Evolutionary conservation across 108 stramenopile genomes (phyloP).

Genomic region (Cyclostephanos invisitatus): DNA sequence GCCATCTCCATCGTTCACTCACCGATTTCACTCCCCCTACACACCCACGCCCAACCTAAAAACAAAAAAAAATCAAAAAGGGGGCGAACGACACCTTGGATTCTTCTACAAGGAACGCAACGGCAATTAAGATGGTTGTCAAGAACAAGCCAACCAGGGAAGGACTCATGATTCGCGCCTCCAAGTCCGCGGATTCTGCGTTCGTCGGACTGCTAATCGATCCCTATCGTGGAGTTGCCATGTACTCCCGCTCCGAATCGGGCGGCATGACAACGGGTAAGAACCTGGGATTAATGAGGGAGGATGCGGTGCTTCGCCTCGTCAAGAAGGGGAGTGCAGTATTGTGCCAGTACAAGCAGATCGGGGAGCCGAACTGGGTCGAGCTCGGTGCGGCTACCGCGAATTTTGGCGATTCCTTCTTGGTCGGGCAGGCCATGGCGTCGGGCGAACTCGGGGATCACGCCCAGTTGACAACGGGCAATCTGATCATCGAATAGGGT

Average conservation of each 20-base stretch:
- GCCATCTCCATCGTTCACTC: no score
- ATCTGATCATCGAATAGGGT: neutral
- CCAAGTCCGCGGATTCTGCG: slow-evolving; percentile 7
- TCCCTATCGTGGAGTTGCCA: slow-evolving; percentile 19
- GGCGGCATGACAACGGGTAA: slow-evolving; percentile 17
- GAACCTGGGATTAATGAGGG: slow-evolving; percentile 27
- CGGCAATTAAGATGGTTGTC: slow-evolving; percentile 8
- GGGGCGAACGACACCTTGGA: slow-evolving; percentile 30
- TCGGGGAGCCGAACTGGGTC: slow-evolving; percentile 14
- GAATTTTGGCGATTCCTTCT: slow-evolving; percentile 5
- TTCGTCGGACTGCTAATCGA: slow-evolving; percentile 22
- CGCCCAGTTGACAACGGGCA: slow-evolving; percentile 10
- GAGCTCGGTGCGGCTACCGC: slow-evolving; percentile 18
- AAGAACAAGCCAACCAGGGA: slow-evolving; percentile 21
- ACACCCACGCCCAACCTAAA: neutral
- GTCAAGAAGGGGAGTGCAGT: slow-evolving; percentile 17
- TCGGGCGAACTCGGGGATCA: slow-evolving; percentile 18
- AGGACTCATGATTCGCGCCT: slow-evolving; percentile 30
- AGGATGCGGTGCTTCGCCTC: slow-evolving; percentile 20
- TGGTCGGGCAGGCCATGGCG: slow-evolving; percentile 30
- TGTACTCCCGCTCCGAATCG: slow-evolving; percentile 9
- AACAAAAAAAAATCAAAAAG: neutral
- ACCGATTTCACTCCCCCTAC: neutral
- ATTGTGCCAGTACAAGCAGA: slow-evolving; percentile 21
- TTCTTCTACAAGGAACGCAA: slow-evolving; percentile 19